These are phyloP conservation scores for Stephania cephalantha DNA, from an alignment of 164 flowering plant species.

Conservation along the genomic window DNA sequence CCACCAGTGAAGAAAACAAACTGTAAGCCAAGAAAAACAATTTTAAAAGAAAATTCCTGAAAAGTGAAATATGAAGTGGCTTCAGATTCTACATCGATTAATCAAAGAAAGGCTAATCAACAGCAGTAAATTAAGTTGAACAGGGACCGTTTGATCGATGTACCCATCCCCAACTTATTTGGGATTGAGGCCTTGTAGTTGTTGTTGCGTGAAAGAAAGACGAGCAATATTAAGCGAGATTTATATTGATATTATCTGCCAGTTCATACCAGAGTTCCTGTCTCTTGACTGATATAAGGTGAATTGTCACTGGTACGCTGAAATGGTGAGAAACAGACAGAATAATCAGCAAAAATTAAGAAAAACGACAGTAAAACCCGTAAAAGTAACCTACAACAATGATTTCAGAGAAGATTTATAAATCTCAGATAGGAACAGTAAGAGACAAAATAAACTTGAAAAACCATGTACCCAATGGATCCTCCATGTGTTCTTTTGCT, in stretches of 20 bases:
- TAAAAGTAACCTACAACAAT: too few species aligned
- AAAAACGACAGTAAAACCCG: too few species aligned
- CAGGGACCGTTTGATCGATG: too few species aligned
- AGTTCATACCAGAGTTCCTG: slow-evolving; percentile 67
- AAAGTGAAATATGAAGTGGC: neutral
- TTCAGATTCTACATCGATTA: neutral
- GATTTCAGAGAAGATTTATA: too few species aligned
- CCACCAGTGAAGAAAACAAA: slow-evolving; percentile 97
- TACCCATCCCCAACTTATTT: too few species aligned
- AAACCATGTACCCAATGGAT: too few species aligned
- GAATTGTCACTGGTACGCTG: slow-evolving; percentile 64
- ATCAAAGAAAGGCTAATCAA: neutral
- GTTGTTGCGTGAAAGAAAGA: neutral
- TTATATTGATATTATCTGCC: neutral
- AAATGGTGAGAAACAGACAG: slow-evolving; percentile 9
- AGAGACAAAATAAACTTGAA: too few species aligned
- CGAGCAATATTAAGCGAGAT: neutral
- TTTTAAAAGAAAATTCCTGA: neutral
- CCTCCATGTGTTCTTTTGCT: too few species aligned
- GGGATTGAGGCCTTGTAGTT: too few species aligned
- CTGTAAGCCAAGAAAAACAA: slow-evolving; percentile 30
- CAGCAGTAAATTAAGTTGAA: too few species aligned
- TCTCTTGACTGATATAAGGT: slow-evolving; percentile 42
- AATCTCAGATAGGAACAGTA: too few species aligned
- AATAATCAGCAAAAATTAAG: neutral